Base-by-base conservation (phyloP, 1,284 basidiomycete genomes). In the Moesziomyces sp. region DNA sequence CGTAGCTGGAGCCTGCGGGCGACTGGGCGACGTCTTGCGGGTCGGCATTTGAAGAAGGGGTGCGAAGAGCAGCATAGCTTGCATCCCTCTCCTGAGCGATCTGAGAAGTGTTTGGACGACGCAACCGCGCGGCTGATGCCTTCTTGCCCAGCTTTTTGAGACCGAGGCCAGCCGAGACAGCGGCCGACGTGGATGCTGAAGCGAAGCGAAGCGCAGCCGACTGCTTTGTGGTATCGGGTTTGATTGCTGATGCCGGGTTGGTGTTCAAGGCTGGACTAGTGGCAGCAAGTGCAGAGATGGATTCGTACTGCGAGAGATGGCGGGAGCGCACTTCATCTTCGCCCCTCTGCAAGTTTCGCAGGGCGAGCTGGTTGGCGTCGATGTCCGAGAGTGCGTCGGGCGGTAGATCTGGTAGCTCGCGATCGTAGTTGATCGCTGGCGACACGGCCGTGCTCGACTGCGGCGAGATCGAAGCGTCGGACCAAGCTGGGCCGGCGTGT, bases 111-210 rank as follows among this genome's bases (percentile, higher is more conserved):
- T 55, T 59, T 23, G 51, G 51, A 24, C 65, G 63, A 24, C 73
- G 68, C 30, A 77, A 42, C 5, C 56, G 58, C 2, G 72, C 76
- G 10, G 76, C 69, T 1, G 76, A 76, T 7, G 60, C 69, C 45
- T 68, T 68, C 43, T 76, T 77, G 23, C 76, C 74, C 9, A 76
- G 67, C 56, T 77, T 77, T 47, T 68, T 76, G 46, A 77, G 66
- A 34, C 68, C 58, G 21, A 54, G 48, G 3, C 74, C 74, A 9
- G 73, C 76, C 6, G 69, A 66, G 45, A 74, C 64, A 28, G 68
- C 69, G 11, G 68, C 68, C 13, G 73, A 71, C 23, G 73, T 72
- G 18, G 60, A 58, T 3, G 72, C 59, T n/a, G 58, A 58, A 16
- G 67, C 68, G 24, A 72, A 63, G 30, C 73, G 68, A 18, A 61